Conservation (phyloP, 192 early-diverging fungal genomes). For the Funneliformis geosporum region DNA sequence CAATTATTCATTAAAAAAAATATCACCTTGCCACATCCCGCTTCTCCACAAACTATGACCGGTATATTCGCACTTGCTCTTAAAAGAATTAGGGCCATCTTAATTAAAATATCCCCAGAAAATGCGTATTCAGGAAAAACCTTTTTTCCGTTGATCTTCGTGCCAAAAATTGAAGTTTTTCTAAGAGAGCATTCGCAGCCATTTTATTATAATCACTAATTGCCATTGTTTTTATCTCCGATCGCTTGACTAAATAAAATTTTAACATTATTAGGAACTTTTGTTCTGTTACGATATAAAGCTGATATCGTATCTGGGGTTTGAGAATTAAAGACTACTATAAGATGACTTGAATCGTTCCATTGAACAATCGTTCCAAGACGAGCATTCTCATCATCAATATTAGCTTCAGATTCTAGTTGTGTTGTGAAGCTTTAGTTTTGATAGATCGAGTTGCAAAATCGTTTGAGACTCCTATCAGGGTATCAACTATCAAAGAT, state of each 20-base stretch:
- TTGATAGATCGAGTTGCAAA: neutral
- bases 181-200: neutral
- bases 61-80: constrained; percentile 21
- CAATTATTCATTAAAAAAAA: neutral
- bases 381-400: too few relatives aligned
- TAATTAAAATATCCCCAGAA: constrained; percentile 15
- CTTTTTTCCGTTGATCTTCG: neutral
- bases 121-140: constrained; percentile 6
- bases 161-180: neutral
- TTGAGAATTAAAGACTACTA: constrained; percentile 15
- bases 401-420: neutral
- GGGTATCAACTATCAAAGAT: neutral
- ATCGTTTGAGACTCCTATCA: constrained; percentile 3
- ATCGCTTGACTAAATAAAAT: neutral
- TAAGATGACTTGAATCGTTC: neutral
- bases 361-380: neutral
- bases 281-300: neutral
- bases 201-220: neutral
- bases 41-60: constrained; percentile 20
- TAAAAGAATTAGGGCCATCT: constrained; percentile 27
- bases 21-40: constrained; percentile 24
- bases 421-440: neutral
- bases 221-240: neutral
- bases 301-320: neutral
- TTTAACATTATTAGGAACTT: neutral